A percentile compares a stretch with the other conserved stretches of the same genome.
phyloP scores from a whole-genome alignment of 108 stramenopile genomes.

The Seminavis robusta region DNA sequence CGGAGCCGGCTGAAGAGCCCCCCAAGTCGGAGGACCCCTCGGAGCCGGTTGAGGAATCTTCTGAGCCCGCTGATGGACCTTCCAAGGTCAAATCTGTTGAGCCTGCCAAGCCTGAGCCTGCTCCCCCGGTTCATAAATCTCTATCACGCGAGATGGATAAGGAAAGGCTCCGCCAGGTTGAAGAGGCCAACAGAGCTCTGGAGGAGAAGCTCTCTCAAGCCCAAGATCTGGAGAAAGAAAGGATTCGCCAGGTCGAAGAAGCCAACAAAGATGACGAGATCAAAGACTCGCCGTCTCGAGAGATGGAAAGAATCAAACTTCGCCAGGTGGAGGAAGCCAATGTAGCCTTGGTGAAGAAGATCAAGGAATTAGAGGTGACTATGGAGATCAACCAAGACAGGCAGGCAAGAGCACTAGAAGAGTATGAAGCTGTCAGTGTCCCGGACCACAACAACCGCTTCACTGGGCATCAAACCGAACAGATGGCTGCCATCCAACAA shows the following conservation, averaged over 20 bases:
- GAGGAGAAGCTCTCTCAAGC: neutral
- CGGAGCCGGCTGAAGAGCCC: neutral
- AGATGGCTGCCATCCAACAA: constrained; percentile 1
- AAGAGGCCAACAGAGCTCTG: neutral
- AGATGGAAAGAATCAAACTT: neutral
- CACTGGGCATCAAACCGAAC: neutral
- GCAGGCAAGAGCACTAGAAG: neutral
- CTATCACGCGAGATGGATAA: neutral
- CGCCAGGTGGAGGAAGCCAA: neutral
- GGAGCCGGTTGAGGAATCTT: neutral
- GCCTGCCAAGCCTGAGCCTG: neutral
- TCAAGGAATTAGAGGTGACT: neutral
- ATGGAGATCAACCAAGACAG: neutral
- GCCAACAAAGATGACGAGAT: neutral
- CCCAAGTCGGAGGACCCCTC: neutral
- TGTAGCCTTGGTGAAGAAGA: neutral
- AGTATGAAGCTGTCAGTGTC: neutral
- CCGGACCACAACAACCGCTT: neutral
- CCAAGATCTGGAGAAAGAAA: neutral
- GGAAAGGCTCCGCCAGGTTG: neutral
- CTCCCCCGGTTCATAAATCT: neutral
- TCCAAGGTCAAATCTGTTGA: neutral
- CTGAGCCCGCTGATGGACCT: neutral
- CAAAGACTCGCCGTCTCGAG: neutral
- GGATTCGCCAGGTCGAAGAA: neutral